Percentiles rank a stretch among this genome's conserved stretches.
Evolutionary conservation across 202 grass and related monocot genomes (phyloP).

Genomic region (Carex arenaria): DNA sequence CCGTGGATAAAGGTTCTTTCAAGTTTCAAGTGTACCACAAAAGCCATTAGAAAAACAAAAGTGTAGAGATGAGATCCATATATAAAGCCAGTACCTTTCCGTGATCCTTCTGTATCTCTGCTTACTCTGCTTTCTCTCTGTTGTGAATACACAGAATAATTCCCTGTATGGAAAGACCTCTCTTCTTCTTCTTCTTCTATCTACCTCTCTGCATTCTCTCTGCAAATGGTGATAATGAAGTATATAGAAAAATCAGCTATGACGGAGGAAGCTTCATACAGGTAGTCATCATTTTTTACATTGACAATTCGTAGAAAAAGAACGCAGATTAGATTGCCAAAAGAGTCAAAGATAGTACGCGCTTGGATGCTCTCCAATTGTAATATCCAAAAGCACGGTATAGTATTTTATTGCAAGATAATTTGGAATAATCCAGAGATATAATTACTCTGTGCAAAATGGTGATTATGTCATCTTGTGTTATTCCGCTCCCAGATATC

Average conservation of each 20-base stretch:
- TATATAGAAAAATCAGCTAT: not conserved
- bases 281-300: not conserved
- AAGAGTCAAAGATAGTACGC: too few relatives aligned
- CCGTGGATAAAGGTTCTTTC: not conserved
- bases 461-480: too few relatives aligned
- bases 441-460: too few relatives aligned
- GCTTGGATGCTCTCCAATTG: too few relatives aligned
- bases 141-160: not conserved
- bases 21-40: too few relatives aligned
- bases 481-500: too few relatives aligned
- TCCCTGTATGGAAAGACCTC: not conserved
- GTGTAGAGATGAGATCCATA: not conserved
- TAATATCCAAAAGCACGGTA: too few relatives aligned
- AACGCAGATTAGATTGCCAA: too few relatives aligned
- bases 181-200: not conserved
- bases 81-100: not conserved
- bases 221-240: not conserved
- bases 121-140: not conserved
- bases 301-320: too few relatives aligned
- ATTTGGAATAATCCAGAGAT: too few relatives aligned
- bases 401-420: too few relatives aligned
- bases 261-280: not conserved
- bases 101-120: not conserved
- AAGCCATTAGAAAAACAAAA: not conserved
- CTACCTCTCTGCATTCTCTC: too few relatives aligned